phyloP scores from a whole-genome alignment of 2,329 filamentous ascomycete genomes.

The Fusarium decemcellulare region DNA sequence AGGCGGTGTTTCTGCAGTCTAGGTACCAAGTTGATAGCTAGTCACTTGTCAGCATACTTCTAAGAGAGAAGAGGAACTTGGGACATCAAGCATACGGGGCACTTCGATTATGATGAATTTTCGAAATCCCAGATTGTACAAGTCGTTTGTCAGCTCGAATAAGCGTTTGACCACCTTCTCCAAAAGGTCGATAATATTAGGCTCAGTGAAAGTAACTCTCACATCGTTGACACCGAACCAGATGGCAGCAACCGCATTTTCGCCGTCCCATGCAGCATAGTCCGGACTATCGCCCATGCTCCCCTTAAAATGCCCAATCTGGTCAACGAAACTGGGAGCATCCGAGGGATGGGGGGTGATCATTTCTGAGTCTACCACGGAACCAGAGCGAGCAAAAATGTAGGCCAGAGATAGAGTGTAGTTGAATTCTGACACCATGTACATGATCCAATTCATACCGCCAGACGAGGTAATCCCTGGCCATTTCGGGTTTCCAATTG shows the following conservation, averaged over 20 bases:
- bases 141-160: not conserved
- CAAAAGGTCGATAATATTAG: not conserved
- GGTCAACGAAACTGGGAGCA: not conserved
- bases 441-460: slow-evolving; percentile 15
- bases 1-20: not conserved
- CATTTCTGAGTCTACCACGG: not conserved
- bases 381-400: slow-evolving; percentile 4
- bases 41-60: not conserved
- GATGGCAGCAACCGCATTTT: slow-evolving; percentile 2
- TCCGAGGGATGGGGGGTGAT: not conserved
- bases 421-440: slow-evolving; percentile 15
- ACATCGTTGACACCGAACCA: slow-evolving; percentile 6
- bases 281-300: not conserved
- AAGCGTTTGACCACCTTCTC: not conserved
- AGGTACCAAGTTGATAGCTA: slow-evolving; percentile 2
- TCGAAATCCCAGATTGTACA: not conserved
- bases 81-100: not conserved
- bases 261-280: not conserved
- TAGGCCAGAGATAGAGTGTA: slow-evolving; percentile 7
- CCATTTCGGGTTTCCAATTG: slow-evolving; percentile 20
- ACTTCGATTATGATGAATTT: slow-evolving; percentile 3
- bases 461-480: slow-evolving; percentile 11
- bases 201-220: not conserved
- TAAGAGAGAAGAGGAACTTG: not conserved
- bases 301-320: not conserved